Evolutionary conservation across 2,329 filamentous ascomycete genomes (phyloP), one percentile per base, ranked within the genome.

Genomic region (Apiospora arundinis): DNA sequence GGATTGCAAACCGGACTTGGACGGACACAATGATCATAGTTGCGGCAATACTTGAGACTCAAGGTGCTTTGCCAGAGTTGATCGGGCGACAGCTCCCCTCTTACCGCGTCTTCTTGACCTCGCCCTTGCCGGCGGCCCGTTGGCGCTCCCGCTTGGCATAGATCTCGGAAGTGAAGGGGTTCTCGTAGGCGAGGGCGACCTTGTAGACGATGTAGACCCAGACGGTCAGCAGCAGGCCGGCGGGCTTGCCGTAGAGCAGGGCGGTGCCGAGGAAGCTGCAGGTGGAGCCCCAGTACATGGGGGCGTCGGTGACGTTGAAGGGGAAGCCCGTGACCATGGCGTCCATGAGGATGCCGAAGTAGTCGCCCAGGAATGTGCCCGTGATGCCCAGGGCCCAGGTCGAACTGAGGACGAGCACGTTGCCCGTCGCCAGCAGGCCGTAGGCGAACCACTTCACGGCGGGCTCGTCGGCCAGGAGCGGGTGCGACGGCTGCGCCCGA

Each of bases 301-400:
- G 96, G 69, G 94, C 92, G 75, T 91, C 90, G 70, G 92, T 95
- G 73, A 98, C 88, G 82, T 93, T 98, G 88, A 99, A 99, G 2
- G 96, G 96, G 81, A 99, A 99, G 18, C 93, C 92, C 16, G 95
- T 97, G 69, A 99, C 95, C 78, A 95, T 95, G 76, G 92, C 86
- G 80, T 98, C 95, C 95, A 98, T 97, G 75, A 99, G 87, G 81
- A 98, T 98, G 76, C 96, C 96, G 81, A 98, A 99, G 87, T 99
- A 99, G 85, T 99, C 96, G 77, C 96, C 96, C 46, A 99, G 87
- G 81, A 98, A 99, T 48, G 96, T 99, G 74, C 96, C 96, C 0
- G 95, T 98, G 78, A 99, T 90, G 71, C 96, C 96, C 52, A 99
- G 90, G 45, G 92, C 93, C 91, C 91, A 98, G 84, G 97, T 98